A percentile compares a stretch with the other conserved stretches of the same genome.
Conservation (phyloP, 2,329 filamentous ascomycete genomes). For the Ophiostoma ips region DNA sequence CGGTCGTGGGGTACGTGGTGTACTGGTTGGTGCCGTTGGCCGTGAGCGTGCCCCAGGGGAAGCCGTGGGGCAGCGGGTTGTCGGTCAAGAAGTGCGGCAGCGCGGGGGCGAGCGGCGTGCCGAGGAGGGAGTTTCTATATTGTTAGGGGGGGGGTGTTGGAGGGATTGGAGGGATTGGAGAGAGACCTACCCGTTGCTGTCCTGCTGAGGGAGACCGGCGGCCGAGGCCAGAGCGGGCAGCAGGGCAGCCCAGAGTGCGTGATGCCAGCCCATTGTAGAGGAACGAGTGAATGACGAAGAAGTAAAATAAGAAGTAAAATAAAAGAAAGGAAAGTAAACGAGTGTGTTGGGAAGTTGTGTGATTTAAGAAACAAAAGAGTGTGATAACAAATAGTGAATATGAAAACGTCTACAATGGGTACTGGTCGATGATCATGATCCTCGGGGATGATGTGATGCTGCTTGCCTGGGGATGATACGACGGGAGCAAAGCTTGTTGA, state of each 20-base stretch:
- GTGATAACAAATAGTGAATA: no score
- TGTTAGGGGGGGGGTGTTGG: no score
- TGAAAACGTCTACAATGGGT: not conserved
- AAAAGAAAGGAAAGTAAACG: no score
- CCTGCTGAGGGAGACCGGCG: slow-evolving; percentile 19
- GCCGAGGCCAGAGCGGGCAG: slow-evolving; percentile 14
- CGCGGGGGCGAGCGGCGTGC: slow-evolving; percentile 24
- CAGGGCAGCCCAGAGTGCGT: slow-evolving; percentile 7
- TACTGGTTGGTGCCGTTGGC: slow-evolving; percentile 35
- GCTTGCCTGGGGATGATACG: not conserved
- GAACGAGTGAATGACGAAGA: not conserved
- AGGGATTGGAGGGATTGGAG: no score
- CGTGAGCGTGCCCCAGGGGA: slow-evolving; percentile 36
- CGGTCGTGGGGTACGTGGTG: slow-evolving; percentile 32
- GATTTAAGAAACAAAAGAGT: no score
- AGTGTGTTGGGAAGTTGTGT: not conserved
- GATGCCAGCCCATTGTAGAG: slow-evolving; percentile 4
- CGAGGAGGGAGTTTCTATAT: slow-evolving; percentile 26
- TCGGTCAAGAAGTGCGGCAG: slow-evolving; percentile 31
- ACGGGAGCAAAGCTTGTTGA: not conserved
- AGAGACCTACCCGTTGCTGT: slow-evolving; percentile 25
- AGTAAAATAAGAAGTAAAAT: not conserved
- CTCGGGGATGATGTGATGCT: not conserved
- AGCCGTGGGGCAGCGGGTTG: slow-evolving; percentile 33
- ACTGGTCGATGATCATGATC: not conserved